A percentile compares a stretch with the other conserved stretches of the same genome.
These are phyloP conservation scores for Dendrobium catenatum DNA, from an alignment of 106 monocot genomes.

Conservation along the genomic window DNA sequence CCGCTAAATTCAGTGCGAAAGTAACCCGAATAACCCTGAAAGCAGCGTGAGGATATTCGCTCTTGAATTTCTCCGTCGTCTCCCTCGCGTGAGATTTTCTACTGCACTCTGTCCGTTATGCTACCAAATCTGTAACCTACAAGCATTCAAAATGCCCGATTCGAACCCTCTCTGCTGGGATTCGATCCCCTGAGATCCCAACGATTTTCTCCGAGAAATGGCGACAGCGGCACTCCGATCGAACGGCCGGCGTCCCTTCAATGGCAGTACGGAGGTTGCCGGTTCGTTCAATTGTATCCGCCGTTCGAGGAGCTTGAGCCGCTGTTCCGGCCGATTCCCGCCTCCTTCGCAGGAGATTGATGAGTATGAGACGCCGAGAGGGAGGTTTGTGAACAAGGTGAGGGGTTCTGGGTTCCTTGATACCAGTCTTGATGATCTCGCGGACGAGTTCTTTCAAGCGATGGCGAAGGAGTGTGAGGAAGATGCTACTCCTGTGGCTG, in stretches of 20 bases:
- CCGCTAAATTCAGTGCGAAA: too few species aligned
- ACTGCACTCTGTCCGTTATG: too few species aligned
- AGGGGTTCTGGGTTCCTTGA: conserved; percentile 53
- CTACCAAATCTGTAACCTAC: background rate
- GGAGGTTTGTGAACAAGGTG: conserved; percentile 64
- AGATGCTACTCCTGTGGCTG: background rate
- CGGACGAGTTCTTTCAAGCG: conserved; percentile 68
- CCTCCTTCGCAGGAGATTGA: conserved; percentile 27
- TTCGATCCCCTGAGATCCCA: background rate
- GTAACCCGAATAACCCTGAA: background rate
- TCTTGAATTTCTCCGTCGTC: background rate
- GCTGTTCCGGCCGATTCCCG: conserved; percentile 30
- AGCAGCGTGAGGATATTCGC: background rate
- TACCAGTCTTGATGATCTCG: conserved; percentile 79
- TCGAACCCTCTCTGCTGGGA: background rate
- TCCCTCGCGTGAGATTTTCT: background rate
- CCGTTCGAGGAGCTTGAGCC: conserved; percentile 74
- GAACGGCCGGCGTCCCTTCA: conserved; percentile 15
- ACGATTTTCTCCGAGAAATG: conserved; percentile 17
- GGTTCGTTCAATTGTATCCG: conserved; percentile 33
- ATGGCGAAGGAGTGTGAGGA: conserved; percentile 28
- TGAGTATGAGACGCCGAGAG: conserved; percentile 40
- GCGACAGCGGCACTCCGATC: conserved; percentile 42
- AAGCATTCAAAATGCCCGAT: background rate
- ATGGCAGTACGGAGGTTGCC: conserved; percentile 21